Evolutionary conservation across 768 basidiomycete genomes (phyloP).

Genomic region (Daedaleopsis nitida): DNA sequence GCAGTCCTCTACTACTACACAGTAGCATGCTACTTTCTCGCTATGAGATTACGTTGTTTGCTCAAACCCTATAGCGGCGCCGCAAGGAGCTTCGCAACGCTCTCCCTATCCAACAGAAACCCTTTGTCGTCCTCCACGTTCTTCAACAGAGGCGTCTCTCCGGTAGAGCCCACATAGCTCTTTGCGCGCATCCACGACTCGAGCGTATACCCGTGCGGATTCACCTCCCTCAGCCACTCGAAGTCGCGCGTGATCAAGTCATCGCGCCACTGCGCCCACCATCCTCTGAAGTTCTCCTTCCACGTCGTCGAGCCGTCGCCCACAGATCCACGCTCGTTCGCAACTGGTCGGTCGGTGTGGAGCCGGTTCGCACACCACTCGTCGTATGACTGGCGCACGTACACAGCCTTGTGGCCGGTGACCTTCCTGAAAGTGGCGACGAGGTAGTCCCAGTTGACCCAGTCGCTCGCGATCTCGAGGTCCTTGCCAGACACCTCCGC

Average conservation of each 20-base stretch:
- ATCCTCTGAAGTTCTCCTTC: constrained; percentile 43
- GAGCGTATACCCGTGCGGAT: constrained; percentile 38
- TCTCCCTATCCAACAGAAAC: background rate
- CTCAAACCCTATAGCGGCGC: too few relatives aligned
- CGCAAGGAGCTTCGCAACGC: background rate
- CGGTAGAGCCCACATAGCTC: background rate
- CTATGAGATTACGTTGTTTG: too few relatives aligned
- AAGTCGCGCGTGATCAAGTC: constrained; percentile 44
- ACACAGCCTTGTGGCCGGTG: constrained; percentile 29
- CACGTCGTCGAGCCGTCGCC: constrained; percentile 27
- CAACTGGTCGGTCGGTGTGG: constrained; percentile 26
- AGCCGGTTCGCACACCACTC: constrained; percentile 20
- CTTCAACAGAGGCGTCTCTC: background rate
- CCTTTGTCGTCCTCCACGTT: constrained; percentile 4
- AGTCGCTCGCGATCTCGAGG: constrained; percentile 31
- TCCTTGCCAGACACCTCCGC: constrained; percentile 24
- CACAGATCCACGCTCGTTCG: constrained; percentile 9
- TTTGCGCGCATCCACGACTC: constrained; percentile 43
- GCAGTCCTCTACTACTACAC: too few relatives aligned
- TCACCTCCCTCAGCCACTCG: constrained; percentile 42
- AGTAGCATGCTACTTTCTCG: too few relatives aligned
- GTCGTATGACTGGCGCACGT: constrained; percentile 21
- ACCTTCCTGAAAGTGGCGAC: constrained; percentile 32
- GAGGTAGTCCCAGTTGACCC: constrained; percentile 28
- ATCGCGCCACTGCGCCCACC: constrained; percentile 45